Base-by-base conservation (phyloP, 2,329 filamentous ascomycete species). In the Huntiella decipiens region DNA sequence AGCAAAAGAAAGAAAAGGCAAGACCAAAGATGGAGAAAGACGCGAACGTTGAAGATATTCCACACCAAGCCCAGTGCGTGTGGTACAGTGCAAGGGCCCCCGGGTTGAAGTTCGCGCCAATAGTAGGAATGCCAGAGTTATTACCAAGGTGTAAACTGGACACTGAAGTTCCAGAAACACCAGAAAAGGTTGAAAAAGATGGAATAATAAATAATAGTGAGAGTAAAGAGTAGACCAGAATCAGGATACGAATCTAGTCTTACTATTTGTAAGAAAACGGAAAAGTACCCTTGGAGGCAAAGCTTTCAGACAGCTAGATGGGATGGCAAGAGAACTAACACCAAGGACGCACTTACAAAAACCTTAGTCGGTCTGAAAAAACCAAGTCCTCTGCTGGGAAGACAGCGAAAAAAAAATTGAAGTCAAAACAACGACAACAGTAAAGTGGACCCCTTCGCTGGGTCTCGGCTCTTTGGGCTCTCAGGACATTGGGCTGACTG, bases 1-100 rank as follows among this genome's bases (percentile, higher is more conserved):
- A 56, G 59, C 56, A 57, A 58, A 56, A 56, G 56, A 61, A 60
- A 59, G 57, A 56, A 55, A 58, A 44, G 40, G 46, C 38, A 45
- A 44, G 44, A 49, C 51, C 52, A 55, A 56, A 53, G 53, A 56
- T 55, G 52, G 51, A 54, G 55, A 52, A 53, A 54, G 54, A 58
- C 57, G 49, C 48, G 48, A 47, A 47, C 32, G 28, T 47, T 38
- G 39, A 47, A 32, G 40, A 43, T 42, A 33, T 36, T 38, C 39
- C 12, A 31, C 32, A 38, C 22, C 16, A 5, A 38, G 17, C 15
- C 28, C 44, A 43, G 38, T 32, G 34, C 45, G 45, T 43, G 45
- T 34, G 34, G 37, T 38, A 38, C 39, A 33, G 34, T 43, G 38
- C 40, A 41, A 47, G 16, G 40, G 38, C 39, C 45, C 39, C 45